Evolutionary conservation across 2,329 filamentous ascomycete species (phyloP), one percentile per base, ranked within the genome.

Genomic region (Monilinia fructicola): DNA sequence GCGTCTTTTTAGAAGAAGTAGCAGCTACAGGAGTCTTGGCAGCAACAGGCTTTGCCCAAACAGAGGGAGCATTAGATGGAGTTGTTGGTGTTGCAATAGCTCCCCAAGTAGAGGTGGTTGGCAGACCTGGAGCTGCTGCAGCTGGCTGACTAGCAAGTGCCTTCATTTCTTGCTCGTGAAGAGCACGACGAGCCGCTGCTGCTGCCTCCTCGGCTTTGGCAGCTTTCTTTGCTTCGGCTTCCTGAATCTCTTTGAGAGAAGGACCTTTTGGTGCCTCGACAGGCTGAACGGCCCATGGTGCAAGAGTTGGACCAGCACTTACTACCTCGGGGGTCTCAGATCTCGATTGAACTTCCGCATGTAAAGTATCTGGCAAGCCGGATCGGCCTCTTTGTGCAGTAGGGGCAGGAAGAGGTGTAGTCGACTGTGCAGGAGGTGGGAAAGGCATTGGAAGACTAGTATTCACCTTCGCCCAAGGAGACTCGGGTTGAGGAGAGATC

Each of bases 211-310:
- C 94, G 16, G 87, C 89, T 79, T 96, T 91, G 62, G 94, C 94
- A 14, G 93, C 93, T 77, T 95, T 96, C 75, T 90, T 92, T 46
- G 94, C 94, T 78, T 99, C 95, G 5, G 92, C 90, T 78, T 97
- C 94, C 77, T 99, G 95, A 31, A 99, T 99, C 76, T 99, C 93
- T 79, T 93, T 96, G 69, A 99, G 81, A 68, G 93, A 97, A 2
- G 94, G 95, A 0, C 93, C 93, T 78, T 91, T 96, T 52, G 91
- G 87, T 31, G 84, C 80, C 68, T 87, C 84, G 59, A 90, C 89
- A 3, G 85, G 85, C 71, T 98, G 93, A 77, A 95, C 95, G 6
- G 95, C 95, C 95, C 95, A 99, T 0, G 95, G 95, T 0, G 95
- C 95, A 71, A 97, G 81, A 0, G 94, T 92, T 4, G 93, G 86